These are phyloP conservation scores for Cladobotryum protrusum DNA, from an alignment of 2,329 filamentous ascomycete species.

Conservation along the genomic window DNA sequence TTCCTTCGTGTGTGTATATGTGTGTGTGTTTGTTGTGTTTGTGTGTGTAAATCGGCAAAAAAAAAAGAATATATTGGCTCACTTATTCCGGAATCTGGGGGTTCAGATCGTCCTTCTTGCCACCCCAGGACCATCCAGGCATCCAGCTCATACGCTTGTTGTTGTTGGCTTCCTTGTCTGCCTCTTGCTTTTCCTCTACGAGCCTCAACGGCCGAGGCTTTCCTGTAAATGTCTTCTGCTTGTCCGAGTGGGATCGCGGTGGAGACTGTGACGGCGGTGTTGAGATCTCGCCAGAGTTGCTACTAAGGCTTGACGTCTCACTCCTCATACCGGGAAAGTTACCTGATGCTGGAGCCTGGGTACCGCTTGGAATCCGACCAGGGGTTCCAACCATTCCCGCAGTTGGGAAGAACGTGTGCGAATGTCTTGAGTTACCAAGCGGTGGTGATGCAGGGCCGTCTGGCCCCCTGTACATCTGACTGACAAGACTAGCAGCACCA, in stretches of 20 bases:
- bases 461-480: conserved; percentile 81
- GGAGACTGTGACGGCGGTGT: conserved; percentile 48
- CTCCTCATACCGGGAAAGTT: conserved; percentile 70
- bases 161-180: conserved; percentile 52
- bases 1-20: neutral
- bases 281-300: conserved; percentile 55
- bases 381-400: conserved; percentile 45
- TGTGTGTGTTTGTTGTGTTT: neutral
- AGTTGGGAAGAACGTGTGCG: conserved; percentile 57
- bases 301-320: conserved; percentile 58
- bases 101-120: conserved; percentile 43
- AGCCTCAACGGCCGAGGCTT: conserved; percentile 81
- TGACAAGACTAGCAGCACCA: conserved; percentile 65
- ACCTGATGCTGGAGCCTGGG: conserved; percentile 41
- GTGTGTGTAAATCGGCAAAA: neutral
- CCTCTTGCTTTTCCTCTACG: conserved; percentile 68
- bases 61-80: conserved; percentile 3
- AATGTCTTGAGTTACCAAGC: conserved; percentile 51
- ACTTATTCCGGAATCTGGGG: conserved; percentile 30
- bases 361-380: conserved; percentile 46
- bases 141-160: conserved; percentile 60
- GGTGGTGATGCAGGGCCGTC: conserved; percentile 57
- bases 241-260: conserved; percentile 44
- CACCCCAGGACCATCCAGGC: conserved; percentile 50
- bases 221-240: conserved; percentile 52